These are phyloP conservation scores for Microcos paniculata DNA, from an alignment of 345 rosid genomes.

Conservation along the genomic window DNA sequence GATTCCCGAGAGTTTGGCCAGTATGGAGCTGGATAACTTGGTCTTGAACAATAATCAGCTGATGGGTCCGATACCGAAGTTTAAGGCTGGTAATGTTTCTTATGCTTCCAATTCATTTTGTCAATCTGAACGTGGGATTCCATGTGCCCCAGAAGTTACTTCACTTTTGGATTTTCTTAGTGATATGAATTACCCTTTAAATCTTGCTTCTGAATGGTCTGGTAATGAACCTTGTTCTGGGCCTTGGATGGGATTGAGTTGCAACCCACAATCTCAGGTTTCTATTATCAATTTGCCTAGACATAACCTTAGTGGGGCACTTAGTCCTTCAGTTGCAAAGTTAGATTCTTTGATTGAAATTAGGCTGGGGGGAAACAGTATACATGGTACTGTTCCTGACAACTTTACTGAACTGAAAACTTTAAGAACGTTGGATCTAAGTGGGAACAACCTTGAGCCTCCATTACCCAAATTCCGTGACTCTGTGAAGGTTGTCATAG, in stretches of 20 bases:
- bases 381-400: slow-evolving; percentile 48
- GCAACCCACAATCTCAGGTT: slow-evolving; percentile 30
- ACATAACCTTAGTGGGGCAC: slow-evolving; percentile 52
- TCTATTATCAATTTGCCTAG: slow-evolving; percentile 42
- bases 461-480: slow-evolving; percentile 48
- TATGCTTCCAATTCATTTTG: slow-evolving; percentile 57
- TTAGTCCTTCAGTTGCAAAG: slow-evolving; percentile 62
- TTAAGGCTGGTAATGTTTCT: slow-evolving; percentile 40
- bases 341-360: slow-evolving; percentile 44
- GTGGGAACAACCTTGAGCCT: slow-evolving; percentile 43
- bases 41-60: slow-evolving; percentile 67
- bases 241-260: slow-evolving; percentile 56
- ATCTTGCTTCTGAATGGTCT: slow-evolving; percentile 55
- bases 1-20: slow-evolving; percentile 51
- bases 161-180: slow-evolving; percentile 61
- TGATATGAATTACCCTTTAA: slow-evolving; percentile 55
- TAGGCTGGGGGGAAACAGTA: slow-evolving; percentile 42
- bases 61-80: slow-evolving; percentile 72
- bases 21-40: slow-evolving; percentile 46
- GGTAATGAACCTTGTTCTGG: slow-evolving; percentile 64
- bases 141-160: slow-evolving; percentile 59
- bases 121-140: slow-evolving; percentile 38
- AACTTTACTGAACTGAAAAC: slow-evolving; percentile 56
- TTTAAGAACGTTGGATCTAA: slow-evolving; percentile 52
- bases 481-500: slow-evolving; percentile 26